Conservation (phyloP, 1,284 basidiomycete genomes). For the Trichosporon ovoides region DNA sequence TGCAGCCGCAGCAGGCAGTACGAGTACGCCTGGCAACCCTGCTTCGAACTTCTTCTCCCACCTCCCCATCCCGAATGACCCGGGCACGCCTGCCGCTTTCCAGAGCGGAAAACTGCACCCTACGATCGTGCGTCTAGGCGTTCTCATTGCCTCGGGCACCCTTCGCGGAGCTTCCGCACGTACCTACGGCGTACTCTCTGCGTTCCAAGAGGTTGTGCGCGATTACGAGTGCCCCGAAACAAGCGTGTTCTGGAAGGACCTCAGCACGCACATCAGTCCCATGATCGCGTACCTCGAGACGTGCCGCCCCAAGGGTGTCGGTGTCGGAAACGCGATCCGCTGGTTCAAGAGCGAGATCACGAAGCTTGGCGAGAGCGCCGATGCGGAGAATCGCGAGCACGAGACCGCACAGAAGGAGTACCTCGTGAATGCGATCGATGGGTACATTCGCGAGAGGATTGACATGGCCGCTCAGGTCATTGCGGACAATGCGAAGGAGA, state of each 20-base stretch:
- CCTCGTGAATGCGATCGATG: slow-evolving; percentile 79
- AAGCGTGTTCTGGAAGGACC: slow-evolving; percentile 46
- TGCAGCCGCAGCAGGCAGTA: slow-evolving; percentile 20
- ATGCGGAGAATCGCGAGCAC: slow-evolving; percentile 82
- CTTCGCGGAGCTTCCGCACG: slow-evolving; percentile 50
- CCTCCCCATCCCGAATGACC: slow-evolving; percentile 55
- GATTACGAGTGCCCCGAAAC: slow-evolving; percentile 45
- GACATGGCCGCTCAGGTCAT: slow-evolving; percentile 91
- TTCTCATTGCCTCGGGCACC: slow-evolving; percentile 41
- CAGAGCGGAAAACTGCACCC: slow-evolving; percentile 41
- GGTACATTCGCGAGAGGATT: slow-evolving; percentile 91
- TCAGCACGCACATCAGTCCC: slow-evolving; percentile 44
- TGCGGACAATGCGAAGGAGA: slow-evolving; percentile 76
- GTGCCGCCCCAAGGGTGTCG: slow-evolving; percentile 48
- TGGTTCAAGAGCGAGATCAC: slow-evolving; percentile 96
- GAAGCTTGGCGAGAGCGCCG: slow-evolving; percentile 74
- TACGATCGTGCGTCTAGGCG: slow-evolving; percentile 42
- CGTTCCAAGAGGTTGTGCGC: slow-evolving; percentile 50
- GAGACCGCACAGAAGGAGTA: slow-evolving; percentile 88
- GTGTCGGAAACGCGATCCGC: slow-evolving; percentile 49
- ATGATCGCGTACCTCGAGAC: slow-evolving; percentile 49
- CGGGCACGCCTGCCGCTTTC: slow-evolving; percentile 33
- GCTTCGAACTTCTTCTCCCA: slow-evolving; percentile 55
- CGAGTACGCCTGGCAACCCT: slow-evolving; percentile 18
- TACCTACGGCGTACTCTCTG: slow-evolving; percentile 51